A percentile compares a stretch with the other conserved stretches of the same genome.
Evolutionary conservation across 805 yeast genomes (phyloP).

Genomic region (Lachancea mirantina): DNA sequence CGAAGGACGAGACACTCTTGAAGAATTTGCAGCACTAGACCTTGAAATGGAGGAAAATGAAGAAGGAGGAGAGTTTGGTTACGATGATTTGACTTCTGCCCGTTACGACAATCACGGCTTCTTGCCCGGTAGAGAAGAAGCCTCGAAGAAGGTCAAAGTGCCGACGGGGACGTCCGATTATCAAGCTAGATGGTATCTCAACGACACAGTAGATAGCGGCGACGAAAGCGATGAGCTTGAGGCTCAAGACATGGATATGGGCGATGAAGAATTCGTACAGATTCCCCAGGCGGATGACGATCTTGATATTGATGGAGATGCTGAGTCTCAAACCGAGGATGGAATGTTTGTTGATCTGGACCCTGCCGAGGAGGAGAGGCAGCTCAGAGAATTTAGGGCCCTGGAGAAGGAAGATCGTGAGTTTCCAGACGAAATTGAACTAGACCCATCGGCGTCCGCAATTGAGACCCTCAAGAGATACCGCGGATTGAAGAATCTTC

Average conservation of each 20-base stretch:
- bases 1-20: slow-evolving; percentile 49
- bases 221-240: slow-evolving; percentile 23
- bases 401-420: slow-evolving; percentile 78
- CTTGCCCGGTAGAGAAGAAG: slow-evolving; percentile 30
- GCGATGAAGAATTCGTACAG: slow-evolving; percentile 21
- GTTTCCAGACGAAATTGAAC: slow-evolving; percentile 92
- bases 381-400: slow-evolving; percentile 58
- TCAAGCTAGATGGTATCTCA: slow-evolving; percentile 72
- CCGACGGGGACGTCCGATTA: slow-evolving; percentile 78
- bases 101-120: slow-evolving; percentile 37
- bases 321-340: slow-evolving; percentile 39
- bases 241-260: slow-evolving; percentile 33
- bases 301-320: slow-evolving; percentile 28
- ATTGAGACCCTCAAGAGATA: slow-evolving; percentile 68
- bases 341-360: slow-evolving; percentile 61
- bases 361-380: slow-evolving; percentile 78
- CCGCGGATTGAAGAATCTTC: slow-evolving; percentile 80
- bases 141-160: slow-evolving; percentile 34
- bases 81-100: slow-evolving; percentile 28
- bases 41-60: slow-evolving; percentile 39
- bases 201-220: slow-evolving; percentile 40
- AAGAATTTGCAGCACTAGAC: slow-evolving; percentile 53
- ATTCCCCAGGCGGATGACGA: slow-evolving; percentile 20
- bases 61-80: slow-evolving; percentile 28
- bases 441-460: slow-evolving; percentile 69